These are phyloP conservation scores for Podospora pseudocomata DNA, from an alignment of 495 filamentous ascomycete species.

Conservation along the genomic window DNA sequence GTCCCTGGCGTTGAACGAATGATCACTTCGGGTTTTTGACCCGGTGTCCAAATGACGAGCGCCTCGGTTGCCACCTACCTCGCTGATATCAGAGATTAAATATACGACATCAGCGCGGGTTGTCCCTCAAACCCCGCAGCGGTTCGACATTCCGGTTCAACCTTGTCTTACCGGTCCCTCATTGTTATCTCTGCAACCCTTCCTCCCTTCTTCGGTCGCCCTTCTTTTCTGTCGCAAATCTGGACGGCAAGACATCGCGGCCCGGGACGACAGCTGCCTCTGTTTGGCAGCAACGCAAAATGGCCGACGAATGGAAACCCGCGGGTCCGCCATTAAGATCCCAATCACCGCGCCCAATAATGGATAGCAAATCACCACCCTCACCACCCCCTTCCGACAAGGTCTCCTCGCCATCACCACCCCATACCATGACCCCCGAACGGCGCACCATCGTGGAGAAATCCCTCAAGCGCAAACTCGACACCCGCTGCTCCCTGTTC, in stretches of 20 bases:
- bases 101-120: neutral
- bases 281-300: neutral
- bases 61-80: neutral
- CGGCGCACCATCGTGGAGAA: conserved; percentile 38
- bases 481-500: conserved; percentile 40
- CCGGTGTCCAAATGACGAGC: neutral
- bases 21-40: neutral
- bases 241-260: no score
- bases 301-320: neutral
- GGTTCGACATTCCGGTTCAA: neutral
- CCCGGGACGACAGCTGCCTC: neutral
- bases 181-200: neutral
- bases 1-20: neutral
- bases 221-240: neutral
- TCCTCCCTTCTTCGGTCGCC: neutral
- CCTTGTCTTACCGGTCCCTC: neutral
- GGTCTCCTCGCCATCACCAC: neutral
- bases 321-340: neutral
- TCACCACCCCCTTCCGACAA: neutral
- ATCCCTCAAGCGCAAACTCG: conserved; percentile 42
- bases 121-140: neutral
- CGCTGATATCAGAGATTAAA: neutral
- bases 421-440: conserved; percentile 32
- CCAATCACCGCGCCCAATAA: neutral
- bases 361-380: neutral